Base-by-base conservation (phyloP, 2,329 filamentous ascomycete species). In the Nothophaeocryptopus gaeumannii region DNA sequence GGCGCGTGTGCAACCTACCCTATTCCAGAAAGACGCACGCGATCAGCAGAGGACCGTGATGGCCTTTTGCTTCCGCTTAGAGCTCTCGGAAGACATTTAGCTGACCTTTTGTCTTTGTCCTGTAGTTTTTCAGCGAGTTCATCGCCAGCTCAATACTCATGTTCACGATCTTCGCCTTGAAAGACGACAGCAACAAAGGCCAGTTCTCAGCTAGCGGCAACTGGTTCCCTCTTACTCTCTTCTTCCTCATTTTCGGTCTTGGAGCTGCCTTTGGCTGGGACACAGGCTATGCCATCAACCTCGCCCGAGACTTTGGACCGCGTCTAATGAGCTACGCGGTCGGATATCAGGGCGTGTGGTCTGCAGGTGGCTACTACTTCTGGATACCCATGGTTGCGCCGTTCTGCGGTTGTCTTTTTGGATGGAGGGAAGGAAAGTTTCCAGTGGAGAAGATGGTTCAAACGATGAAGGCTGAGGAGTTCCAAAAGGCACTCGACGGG, bases 251-350 rank as follows among this genome's bases (percentile, higher is more conserved):
- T 53, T 85, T 86, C 61, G 83, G 82, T 5, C 79, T 86, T 16
- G 83, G 83, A 16, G 80, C 82, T 14, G 83, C 80, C 62, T 85
- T 85, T 63, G 84, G 84, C 5, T 86, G 81, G 80, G 80, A 86
- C 64, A 86, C 83, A 1, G 83, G 83, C 50, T 88, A 84, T 64
- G 84, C 70, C 1, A 61, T 88, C 54, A 88, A 87, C 58, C 69
- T 86, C 36, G 85, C 84, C 15, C 78, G 85, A 65, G 85, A 89
- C 59, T 84, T 88, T 61, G 84, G 84, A 0, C 85, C 85, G 2
- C 74, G 85, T n/a, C 70, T 88, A 20, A 78, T 86, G 51, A 79
- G 79, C 1, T 85, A 82, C 62, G 80, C 82, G 67, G 65, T 87
- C 44, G 85, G 85, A 1, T 89, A 89, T 62, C 68, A 65, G 48